A percentile compares a stretch with the other conserved stretches of the same genome.
Evolutionary conservation across 768 basidiomycete genomes (phyloP).

Genomic region (Lactarius hengduanensis): DNA sequence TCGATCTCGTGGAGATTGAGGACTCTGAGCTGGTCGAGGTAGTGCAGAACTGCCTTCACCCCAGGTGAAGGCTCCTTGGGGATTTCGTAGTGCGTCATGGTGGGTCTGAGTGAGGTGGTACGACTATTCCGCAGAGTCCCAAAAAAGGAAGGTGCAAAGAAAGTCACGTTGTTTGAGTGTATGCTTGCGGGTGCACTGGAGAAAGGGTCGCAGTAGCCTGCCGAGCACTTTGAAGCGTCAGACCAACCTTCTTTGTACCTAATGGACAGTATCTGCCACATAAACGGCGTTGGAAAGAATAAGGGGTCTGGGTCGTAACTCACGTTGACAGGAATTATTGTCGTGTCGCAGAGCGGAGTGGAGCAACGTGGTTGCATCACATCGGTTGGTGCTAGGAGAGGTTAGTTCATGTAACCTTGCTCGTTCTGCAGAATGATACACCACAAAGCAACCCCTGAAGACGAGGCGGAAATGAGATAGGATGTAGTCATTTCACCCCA

Average conservation of each 20-base stretch:
- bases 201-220: not conserved
- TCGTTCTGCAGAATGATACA: not conserved
- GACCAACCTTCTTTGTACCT: not conserved
- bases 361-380: too few species aligned
- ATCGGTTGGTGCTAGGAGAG: too few species aligned
- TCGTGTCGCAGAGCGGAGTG: too few species aligned
- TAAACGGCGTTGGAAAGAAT: not conserved
- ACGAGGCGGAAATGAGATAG: not conserved
- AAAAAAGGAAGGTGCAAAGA: too few species aligned
- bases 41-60: conserved; percentile 8
- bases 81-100: not conserved
- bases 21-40: conserved; percentile 12
- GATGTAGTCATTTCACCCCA: too few species aligned
- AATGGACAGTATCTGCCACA: not conserved
- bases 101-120: not conserved
- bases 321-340: too few species aligned
- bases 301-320: too few species aligned
- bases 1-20: not conserved
- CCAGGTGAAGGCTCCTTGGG: conserved; percentile 2
- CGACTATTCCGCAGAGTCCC: too few species aligned
- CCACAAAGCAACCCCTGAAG: not conserved
- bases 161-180: too few species aligned
- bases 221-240: not conserved
- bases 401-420: not conserved
- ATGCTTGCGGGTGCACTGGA: not conserved